Base-by-base conservation (phyloP, 176 grass and related monocot species). In the Carex myosuroides region DNA sequence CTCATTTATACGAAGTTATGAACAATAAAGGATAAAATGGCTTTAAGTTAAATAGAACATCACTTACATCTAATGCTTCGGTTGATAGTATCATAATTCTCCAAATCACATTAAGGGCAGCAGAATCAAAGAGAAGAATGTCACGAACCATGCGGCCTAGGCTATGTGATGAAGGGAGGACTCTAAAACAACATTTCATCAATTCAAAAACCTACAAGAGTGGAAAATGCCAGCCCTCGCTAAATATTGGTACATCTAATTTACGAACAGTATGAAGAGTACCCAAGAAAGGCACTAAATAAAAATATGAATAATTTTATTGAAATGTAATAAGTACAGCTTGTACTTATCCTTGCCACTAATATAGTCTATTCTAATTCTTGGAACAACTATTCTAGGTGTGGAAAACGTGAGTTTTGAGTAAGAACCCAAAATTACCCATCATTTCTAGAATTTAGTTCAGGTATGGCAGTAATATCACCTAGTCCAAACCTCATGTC, bases 101-200 rank as follows among this genome's bases (percentile, higher is more conserved):
- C 86, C 87, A 95, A 75, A 98, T 83, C 65, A 91, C 76, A 85
- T 64, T 91, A 22, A 91, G 91, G n/a, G 94, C 67, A 58, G 95
- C 94, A 60, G 88, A 91, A 88, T 98, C 92, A 90, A 87, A 90
- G 24, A 94, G 60, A 72, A 98, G 83, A 87, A 95, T 90, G 70
- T 93, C 91, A 87, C 84, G 89, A 85, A 94, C 85, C 18, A 91
- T 89, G 83, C 70, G 80, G 60, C 91, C 84, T 70, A 94, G 87
- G 73, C 79, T 89, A 69, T 87, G 75, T 32, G 83, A 86, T 12
- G 70, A 73, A 64, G 91, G 86, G 39, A 86, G 84, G 21, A 65
- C 83, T 90, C 87, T 86, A 91, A 93, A 76, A 87, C 91, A 94
- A 71, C 81, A 90, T 84, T 87, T 94, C 14, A 94, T 83, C 82